A percentile compares a stretch with the other conserved stretches of the same genome.
Conservation (phyloP, 352 stramenopile genomes). For the Phytophthora capsici region DNA sequence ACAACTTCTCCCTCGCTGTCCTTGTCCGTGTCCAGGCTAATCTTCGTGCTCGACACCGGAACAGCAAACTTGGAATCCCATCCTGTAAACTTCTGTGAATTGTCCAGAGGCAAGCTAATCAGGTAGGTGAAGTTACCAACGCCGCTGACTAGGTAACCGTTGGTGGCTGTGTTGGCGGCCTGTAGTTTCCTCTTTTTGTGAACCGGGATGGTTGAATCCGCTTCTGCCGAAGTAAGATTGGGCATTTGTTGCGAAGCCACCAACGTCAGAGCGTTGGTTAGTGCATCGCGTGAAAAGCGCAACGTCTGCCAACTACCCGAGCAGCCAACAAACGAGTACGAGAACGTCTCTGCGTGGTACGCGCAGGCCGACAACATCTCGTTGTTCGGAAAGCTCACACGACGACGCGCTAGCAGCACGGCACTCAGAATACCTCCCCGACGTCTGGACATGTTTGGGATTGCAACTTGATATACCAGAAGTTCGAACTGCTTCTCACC, state of each 20-base stretch:
- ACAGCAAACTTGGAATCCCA: conserved; percentile 85
- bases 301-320: conserved; percentile 67
- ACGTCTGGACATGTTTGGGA: conserved; percentile 34
- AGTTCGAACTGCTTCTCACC: conserved; percentile 48
- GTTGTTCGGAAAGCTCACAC: conserved; percentile 33
- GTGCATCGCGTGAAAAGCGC: conserved; percentile 50
- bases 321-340: conserved; percentile 68
- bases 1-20: conserved; percentile 22
- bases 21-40: conserved; percentile 43
- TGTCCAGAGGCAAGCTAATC: conserved; percentile 46
- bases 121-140: conserved; percentile 69
- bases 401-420: conserved; percentile 42
- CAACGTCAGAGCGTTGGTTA: conserved; percentile 52
- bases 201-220: conserved; percentile 27
- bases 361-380: conserved; percentile 51
- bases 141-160: conserved; percentile 43
- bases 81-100: conserved; percentile 48
- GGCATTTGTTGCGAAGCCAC: conserved; percentile 51
- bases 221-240: conserved; percentile 32
- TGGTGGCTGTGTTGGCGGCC: conserved; percentile 20
- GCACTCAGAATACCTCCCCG: conserved; percentile 42
- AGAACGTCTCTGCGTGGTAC: conserved; percentile 77
- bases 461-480: conserved; percentile 59
- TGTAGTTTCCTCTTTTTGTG: conserved; percentile 80
- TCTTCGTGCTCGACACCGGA: conserved; percentile 57